Percentiles rank a stretch among this genome's conserved stretches.
These are phyloP conservation scores for Yarrowia porcina DNA, from an alignment of 805 yeast species.

Conservation along the genomic window DNA sequence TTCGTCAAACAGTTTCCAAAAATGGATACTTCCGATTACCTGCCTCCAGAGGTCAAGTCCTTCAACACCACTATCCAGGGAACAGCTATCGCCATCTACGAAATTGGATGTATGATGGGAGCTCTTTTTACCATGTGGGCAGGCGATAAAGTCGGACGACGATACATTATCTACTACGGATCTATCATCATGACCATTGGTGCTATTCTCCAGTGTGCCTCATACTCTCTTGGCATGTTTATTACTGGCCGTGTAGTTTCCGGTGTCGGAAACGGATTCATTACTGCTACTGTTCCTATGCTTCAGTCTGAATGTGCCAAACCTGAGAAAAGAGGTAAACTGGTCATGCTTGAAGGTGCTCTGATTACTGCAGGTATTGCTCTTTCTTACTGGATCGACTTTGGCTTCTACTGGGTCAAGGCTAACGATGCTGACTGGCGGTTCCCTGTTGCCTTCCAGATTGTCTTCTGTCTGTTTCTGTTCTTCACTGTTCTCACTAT, in stretches of 20 bases:
- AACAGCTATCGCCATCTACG: constrained; percentile 38
- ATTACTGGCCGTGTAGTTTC: background rate
- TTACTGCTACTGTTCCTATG: constrained; percentile 3
- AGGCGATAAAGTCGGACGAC: constrained; percentile 59
- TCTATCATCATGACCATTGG: background rate
- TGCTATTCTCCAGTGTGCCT: background rate
- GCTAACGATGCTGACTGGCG: background rate
- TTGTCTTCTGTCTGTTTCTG: constrained; percentile 1
- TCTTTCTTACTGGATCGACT: background rate
- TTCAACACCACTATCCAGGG: constrained; percentile 10
- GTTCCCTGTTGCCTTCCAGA: background rate
- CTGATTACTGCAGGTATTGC: constrained; percentile 2
- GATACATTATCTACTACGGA: background rate
- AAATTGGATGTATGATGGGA: constrained; percentile 52
- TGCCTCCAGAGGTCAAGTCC: background rate
- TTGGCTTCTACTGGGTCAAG: constrained; percentile 5
- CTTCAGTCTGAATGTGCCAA: constrained; percentile 4
- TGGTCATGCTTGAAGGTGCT: constrained; percentile 7
- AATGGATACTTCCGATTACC: background rate
- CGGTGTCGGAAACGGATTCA: background rate
- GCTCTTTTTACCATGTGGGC: constrained; percentile 28
- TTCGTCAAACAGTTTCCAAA: constrained; percentile 9
- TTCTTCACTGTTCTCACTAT: background rate
- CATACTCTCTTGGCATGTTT: constrained; percentile 5
- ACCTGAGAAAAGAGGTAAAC: constrained; percentile 1